phyloP scores from a whole-genome alignment of 108 stramenopile species.

The Pseudonitzschia delicatissima region DNA sequence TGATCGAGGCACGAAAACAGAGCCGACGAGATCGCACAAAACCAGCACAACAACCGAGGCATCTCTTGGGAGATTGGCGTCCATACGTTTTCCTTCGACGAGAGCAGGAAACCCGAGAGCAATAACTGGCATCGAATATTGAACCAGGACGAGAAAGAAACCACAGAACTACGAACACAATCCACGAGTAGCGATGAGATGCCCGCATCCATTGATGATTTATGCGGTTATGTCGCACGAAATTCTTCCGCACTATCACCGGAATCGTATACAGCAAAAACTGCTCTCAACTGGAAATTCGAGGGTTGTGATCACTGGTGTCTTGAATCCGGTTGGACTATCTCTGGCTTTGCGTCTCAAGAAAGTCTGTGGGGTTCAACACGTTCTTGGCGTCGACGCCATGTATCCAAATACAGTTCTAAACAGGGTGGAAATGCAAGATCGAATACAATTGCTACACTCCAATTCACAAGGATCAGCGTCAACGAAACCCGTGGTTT shows the following conservation, averaged over 20 bases:
- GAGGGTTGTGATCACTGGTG: slow-evolving; percentile 70
- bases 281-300: slow-evolving; percentile 33
- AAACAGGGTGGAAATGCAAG: slow-evolving; percentile 47
- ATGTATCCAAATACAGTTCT: slow-evolving; percentile 68
- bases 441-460: slow-evolving; percentile 45
- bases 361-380: slow-evolving; percentile 59
- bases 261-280: slow-evolving; percentile 15
- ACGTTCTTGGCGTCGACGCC: slow-evolving; percentile 60
- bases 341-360: slow-evolving; percentile 55
- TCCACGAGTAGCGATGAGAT: background rate
- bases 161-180: background rate
- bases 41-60: too few relatives aligned
- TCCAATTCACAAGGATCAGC: slow-evolving; percentile 41
- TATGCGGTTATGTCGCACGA: slow-evolving; percentile 42
- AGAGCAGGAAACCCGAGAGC: background rate
- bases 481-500: slow-evolving; percentile 30
- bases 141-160: background rate
- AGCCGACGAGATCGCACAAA: background rate
- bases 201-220: slow-evolving; percentile 15
- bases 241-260: slow-evolving; percentile 21
- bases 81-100: background rate
- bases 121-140: background rate
- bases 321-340: slow-evolving; percentile 65
- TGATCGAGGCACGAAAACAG: background rate
- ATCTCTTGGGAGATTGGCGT: background rate